A percentile compares a stretch with the other conserved stretches of the same genome.
These are phyloP conservation scores for Colletotrichum agaves DNA, from an alignment of 2,329 filamentous ascomycete species.

Conservation along the genomic window DNA sequence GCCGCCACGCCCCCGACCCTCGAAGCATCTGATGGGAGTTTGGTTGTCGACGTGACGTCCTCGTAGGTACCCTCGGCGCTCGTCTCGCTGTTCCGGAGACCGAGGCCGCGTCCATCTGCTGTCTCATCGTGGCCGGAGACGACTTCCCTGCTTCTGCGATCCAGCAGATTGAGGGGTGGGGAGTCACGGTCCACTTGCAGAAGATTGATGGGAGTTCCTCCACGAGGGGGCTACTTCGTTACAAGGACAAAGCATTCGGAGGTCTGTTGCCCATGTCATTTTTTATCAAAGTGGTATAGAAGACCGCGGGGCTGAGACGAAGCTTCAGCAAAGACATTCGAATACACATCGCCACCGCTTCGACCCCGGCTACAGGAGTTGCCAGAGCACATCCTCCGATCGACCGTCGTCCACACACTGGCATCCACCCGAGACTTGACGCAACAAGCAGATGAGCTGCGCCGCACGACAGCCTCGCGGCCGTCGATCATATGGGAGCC, in stretches of 20 bases:
- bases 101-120: neutral
- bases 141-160: conserved; percentile 5
- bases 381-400: neutral
- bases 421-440: neutral
- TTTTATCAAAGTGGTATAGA: neutral
- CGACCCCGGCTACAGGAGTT: neutral
- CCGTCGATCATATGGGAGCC: conserved; percentile 21
- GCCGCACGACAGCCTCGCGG: neutral
- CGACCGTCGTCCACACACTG: neutral
- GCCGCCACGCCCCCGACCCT: too few relatives aligned
- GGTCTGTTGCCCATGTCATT: neutral
- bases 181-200: neutral
- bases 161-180: conserved; percentile 10
- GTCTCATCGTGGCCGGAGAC: conserved; percentile 9
- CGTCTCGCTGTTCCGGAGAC: conserved; percentile 16
- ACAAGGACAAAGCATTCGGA: conserved; percentile 22
- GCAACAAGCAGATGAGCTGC: neutral
- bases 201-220: neutral
- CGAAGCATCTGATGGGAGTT: neutral
- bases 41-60: neutral
- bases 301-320: neutral
- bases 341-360: neutral
- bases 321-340: conserved; percentile 5
- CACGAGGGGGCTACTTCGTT: conserved; percentile 3
- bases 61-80: conserved; percentile 29